These are phyloP conservation scores for Acanthamoeba sp. DNA, from an alignment of 208 protist genomes.

Conservation along the genomic window DNA sequence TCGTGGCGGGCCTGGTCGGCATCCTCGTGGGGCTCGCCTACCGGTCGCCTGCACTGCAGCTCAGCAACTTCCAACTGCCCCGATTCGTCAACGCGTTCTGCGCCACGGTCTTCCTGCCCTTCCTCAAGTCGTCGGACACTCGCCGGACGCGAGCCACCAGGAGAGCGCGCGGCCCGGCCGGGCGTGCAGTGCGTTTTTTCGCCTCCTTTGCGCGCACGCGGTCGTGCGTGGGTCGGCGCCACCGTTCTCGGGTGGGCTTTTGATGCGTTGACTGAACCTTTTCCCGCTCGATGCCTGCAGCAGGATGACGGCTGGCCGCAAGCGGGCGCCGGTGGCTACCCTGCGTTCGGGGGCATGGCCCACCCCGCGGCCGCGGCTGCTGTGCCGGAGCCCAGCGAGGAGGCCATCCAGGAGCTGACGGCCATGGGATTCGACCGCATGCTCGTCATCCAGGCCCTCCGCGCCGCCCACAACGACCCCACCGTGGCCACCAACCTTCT, in stretches of 20 bases:
- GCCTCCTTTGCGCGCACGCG: background rate
- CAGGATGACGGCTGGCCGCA: no score
- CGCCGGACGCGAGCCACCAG: background rate
- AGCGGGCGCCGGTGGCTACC: background rate
- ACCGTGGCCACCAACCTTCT: slow-evolving; percentile 23
- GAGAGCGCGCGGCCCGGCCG: background rate
- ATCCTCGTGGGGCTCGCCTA: slow-evolving; percentile 41
- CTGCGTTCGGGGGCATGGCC: background rate
- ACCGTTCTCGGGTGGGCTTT: no score
- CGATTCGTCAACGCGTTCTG: slow-evolving; percentile 65
- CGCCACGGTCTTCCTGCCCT: slow-evolving; percentile 14
- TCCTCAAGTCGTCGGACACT: slow-evolving; percentile 65
- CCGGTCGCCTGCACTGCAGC: slow-evolving; percentile 29
- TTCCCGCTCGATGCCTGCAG: no score
- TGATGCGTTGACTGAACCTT: no score
- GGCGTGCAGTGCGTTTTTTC: background rate
- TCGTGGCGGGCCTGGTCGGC: slow-evolving; percentile 26
- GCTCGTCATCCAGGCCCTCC: slow-evolving; percentile 59
- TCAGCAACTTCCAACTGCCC: slow-evolving; percentile 69
- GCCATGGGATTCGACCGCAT: slow-evolving; percentile 65
- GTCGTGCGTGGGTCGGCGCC: no score
- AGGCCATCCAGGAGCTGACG: slow-evolving; percentile 40
- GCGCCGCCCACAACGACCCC: background rate
- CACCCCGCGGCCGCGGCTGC: background rate
- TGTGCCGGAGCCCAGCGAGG: slow-evolving; percentile 51